Conservation (phyloP, 495 filamentous ascomycete species). For the Daldinia childiae region DNA sequence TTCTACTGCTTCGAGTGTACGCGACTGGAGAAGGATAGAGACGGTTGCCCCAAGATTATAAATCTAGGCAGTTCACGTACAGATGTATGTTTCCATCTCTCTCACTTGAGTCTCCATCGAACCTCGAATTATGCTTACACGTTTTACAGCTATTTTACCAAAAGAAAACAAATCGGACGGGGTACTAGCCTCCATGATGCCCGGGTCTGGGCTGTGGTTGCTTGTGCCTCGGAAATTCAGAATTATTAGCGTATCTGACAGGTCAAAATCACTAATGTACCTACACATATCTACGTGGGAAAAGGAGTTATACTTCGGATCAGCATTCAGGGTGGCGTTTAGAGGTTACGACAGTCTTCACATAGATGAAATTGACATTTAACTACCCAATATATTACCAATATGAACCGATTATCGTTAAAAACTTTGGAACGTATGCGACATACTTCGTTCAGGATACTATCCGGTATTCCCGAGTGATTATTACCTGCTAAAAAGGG, state of each 20-base stretch:
- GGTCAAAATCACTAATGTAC: constrained; percentile 12
- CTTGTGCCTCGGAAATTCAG: constrained; percentile 3
- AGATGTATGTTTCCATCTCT: constrained; percentile 70
- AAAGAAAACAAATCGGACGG: constrained; percentile 63
- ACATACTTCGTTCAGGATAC: constrained; percentile 28
- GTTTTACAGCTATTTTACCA: constrained; percentile 58
- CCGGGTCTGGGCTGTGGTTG: constrained; percentile 51
- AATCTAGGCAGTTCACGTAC: constrained; percentile 95
- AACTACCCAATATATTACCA: constrained; percentile 2
- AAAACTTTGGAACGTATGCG: constrained; percentile 18
- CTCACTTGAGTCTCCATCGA: neutral
- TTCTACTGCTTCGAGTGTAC: constrained; percentile 99
- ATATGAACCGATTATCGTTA: constrained; percentile 20
- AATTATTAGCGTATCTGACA: constrained; percentile 2
- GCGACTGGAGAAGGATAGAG: constrained; percentile 93
- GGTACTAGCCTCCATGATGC: constrained; percentile 53
- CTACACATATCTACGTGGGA: neutral
- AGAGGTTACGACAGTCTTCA: constrained; percentile 26
- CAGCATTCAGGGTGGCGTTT: constrained; percentile 44
- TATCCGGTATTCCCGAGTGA: constrained; percentile 3
- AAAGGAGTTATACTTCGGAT: constrained; percentile 18
- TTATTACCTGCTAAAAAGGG: constrained; percentile 32
- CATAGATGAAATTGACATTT: constrained; percentile 25
- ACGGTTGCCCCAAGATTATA: constrained; percentile 99
- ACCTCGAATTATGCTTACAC: constrained; percentile 41